These are phyloP conservation scores for Ophiostoma montium DNA, from an alignment of 2,329 filamentous ascomycete species.

Conservation along the genomic window DNA sequence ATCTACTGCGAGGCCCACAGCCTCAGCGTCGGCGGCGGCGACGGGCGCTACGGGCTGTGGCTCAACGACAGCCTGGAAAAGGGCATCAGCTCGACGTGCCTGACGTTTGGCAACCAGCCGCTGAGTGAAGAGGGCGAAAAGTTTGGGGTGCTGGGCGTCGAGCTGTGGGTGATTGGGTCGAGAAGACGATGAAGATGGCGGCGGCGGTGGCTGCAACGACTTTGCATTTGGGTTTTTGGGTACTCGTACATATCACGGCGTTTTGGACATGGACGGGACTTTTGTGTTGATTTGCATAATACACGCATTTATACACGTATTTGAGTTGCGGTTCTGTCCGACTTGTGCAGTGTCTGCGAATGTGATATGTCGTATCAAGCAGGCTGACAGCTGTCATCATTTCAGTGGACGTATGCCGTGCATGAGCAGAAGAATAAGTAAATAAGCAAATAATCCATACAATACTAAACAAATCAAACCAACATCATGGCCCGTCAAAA, in stretches of 20 bases:
- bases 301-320: no score
- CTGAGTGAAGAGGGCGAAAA: slow-evolving; percentile 86
- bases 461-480: no score
- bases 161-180: slow-evolving; percentile 77
- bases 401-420: no score
- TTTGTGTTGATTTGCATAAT: no score
- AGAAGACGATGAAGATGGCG: slow-evolving; percentile 1
- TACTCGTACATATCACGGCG: background rate
- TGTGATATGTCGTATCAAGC: no score
- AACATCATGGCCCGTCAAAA: no score
- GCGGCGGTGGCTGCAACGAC: background rate
- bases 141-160: slow-evolving; percentile 80
- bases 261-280: no score
- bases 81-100: slow-evolving; percentile 69
- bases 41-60: slow-evolving; percentile 89
- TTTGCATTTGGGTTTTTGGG: background rate
- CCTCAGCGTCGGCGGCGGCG: slow-evolving; percentile 72
- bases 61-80: slow-evolving; percentile 72
- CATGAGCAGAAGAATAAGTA: no score
- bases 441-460: no score
- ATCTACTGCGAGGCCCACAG: slow-evolving; percentile 82
- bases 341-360: no score
- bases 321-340: no score
- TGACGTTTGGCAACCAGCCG: slow-evolving; percentile 90
- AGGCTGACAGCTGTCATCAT: no score